Percentiles rank a stretch among this genome's conserved stretches.
phyloP scores from a whole-genome alignment of 2,329 filamentous ascomycete species.

The Xylariaceae sp. region DNA sequence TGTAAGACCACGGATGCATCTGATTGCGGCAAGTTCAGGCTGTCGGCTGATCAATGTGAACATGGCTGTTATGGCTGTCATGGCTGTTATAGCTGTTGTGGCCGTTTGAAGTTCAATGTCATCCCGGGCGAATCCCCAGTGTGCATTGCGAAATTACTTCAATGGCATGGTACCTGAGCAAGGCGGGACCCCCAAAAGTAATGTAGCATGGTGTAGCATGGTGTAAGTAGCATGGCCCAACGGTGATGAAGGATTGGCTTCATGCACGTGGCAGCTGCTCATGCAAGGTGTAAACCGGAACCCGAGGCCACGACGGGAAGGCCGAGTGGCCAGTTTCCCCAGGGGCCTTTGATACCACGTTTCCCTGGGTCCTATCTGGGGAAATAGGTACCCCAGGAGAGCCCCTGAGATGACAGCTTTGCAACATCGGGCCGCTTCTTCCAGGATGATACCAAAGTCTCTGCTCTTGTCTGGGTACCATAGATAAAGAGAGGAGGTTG shows the following conservation, averaged over 20 bases:
- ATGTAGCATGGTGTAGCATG: too few species aligned
- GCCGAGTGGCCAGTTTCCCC: slow-evolving; percentile 14
- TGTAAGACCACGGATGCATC: background rate
- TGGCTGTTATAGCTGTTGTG: too few species aligned
- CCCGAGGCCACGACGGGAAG: slow-evolving; percentile 12
- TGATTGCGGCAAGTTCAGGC: background rate
- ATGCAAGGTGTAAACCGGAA: slow-evolving; percentile 12
- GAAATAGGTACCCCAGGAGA: slow-evolving; percentile 4
- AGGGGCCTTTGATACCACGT: background rate
- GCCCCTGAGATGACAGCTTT: slow-evolving; percentile 1
- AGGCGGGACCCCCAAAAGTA: too few species aligned
- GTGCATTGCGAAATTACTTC: too few species aligned
- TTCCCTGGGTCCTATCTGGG: background rate
- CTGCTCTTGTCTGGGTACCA: too few species aligned
- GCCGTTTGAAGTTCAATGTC: too few species aligned
- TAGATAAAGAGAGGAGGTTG: too few species aligned
- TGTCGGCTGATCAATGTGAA: too few species aligned
- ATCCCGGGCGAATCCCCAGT: too few species aligned
- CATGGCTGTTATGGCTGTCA: too few species aligned
- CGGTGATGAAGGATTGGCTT: background rate
- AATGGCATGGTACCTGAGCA: too few species aligned
- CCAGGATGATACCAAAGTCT: too few species aligned
- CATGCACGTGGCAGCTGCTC: slow-evolving; percentile 3
- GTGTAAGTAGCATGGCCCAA: background rate
- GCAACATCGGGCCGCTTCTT: slow-evolving; percentile 1